These are phyloP conservation scores for Piromyces sp. DNA, from an alignment of 192 early-diverging fungal genomes.

Conservation along the genomic window DNA sequence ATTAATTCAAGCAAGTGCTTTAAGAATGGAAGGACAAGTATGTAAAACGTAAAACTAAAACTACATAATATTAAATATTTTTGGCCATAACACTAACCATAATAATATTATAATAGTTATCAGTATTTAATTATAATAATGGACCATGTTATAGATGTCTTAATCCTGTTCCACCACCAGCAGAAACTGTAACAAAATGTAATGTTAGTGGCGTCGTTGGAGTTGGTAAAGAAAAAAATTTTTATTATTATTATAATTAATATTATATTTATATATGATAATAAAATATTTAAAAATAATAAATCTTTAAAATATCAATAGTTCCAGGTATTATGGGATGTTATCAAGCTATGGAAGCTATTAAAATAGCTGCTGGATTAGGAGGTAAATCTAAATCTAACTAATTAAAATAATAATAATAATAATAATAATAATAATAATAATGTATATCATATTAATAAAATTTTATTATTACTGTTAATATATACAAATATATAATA, in stretches of 20 bases:
- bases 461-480: no score
- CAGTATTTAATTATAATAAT: slow-evolving; percentile 75
- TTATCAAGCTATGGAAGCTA: slow-evolving; percentile 77
- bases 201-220: slow-evolving; percentile 84
- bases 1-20: slow-evolving; percentile 75
- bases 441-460: no score
- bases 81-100: no score
- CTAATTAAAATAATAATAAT: not conserved
- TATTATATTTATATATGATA: no score
- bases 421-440: no score
- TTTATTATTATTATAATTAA: no score
- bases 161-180: slow-evolving; percentile 80
- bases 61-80: no score
- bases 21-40: slow-evolving; percentile 77
- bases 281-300: no score
- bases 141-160: slow-evolving; percentile 95
- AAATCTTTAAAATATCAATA: slow-evolving; percentile 6
- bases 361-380: slow-evolving; percentile 63
- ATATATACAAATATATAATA: not conserved
- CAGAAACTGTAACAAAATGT: slow-evolving; percentile 76
- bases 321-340: slow-evolving; percentile 87
- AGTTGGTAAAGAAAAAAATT: no score
- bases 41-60: not conserved
- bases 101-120: slow-evolving; percentile 25
- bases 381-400: slow-evolving; percentile 15